These are phyloP conservation scores for Tagetes patula DNA, from an alignment of 129 eudicot genomes.

Conservation along the genomic window DNA sequence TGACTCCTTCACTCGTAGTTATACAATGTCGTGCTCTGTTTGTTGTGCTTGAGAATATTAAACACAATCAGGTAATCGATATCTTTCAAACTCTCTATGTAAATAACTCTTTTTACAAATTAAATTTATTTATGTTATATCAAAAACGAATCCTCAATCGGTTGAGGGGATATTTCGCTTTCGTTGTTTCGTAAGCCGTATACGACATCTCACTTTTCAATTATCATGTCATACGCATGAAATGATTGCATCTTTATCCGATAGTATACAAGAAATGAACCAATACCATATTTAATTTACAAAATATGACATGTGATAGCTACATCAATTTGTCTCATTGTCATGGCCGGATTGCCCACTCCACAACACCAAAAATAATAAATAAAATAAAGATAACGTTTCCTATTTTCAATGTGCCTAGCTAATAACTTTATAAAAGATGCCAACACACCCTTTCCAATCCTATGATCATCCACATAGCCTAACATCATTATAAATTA, in stretches of 20 bases:
- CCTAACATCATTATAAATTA: too few species aligned
- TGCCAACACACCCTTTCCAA: not conserved
- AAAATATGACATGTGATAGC: not conserved
- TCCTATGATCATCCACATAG: not conserved
- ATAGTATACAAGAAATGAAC: not conserved
- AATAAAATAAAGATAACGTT: not conserved
- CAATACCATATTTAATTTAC: not conserved
- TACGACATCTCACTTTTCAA: not conserved
- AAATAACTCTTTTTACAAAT: not conserved
- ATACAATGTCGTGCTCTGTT: too few species aligned
- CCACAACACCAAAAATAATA: slow-evolving; percentile 3
- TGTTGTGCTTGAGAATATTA: too few species aligned
- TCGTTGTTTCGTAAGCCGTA: slow-evolving; percentile 15
- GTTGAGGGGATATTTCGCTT: slow-evolving; percentile 4
- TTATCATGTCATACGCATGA: not conserved
- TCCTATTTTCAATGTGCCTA: not conserved
- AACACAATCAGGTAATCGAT: too few species aligned
- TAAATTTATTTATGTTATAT: not conserved
- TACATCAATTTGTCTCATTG: not conserved
- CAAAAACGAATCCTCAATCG: not conserved
- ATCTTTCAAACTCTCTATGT: too few species aligned
- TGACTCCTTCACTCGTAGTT: too few species aligned
- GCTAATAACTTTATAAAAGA: too few species aligned
- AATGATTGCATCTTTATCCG: slow-evolving; percentile 18
- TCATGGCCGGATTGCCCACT: not conserved